A percentile compares a stretch with the other conserved stretches of the same genome.
These are phyloP conservation scores for Dissophora globulifera DNA, from an alignment of 192 early-diverging fungal genomes.

Conservation along the genomic window DNA sequence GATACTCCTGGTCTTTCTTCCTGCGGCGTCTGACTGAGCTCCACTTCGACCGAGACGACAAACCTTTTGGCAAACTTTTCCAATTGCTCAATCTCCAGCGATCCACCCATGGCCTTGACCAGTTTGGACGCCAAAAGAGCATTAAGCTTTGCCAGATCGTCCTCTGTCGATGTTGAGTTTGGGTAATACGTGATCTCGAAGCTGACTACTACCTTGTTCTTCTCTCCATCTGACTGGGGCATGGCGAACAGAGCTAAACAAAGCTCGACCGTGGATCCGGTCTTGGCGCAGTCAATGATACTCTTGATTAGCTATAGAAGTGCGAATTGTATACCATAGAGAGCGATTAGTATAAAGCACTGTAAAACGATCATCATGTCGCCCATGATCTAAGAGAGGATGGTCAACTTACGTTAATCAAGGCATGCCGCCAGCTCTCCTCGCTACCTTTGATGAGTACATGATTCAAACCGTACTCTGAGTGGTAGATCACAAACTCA, in stretches of 20 bases:
- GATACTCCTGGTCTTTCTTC: slow-evolving; percentile 13
- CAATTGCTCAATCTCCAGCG: slow-evolving; percentile 31
- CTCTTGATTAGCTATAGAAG: slow-evolving; percentile 64
- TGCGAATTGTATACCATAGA: not conserved
- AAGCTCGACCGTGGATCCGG: slow-evolving; percentile 64
- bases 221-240: slow-evolving; percentile 12
- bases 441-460: slow-evolving; percentile 63
- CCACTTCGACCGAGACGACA: slow-evolving; percentile 47
- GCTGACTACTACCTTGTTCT: slow-evolving; percentile 50
- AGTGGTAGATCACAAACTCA: slow-evolving; percentile 66
- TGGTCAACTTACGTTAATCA: slow-evolving; percentile 62
- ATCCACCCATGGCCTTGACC: slow-evolving; percentile 52
- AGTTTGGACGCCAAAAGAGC: slow-evolving; percentile 49
- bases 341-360: too few relatives aligned
- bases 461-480: slow-evolving; percentile 63
- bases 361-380: too few relatives aligned
- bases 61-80: slow-evolving; percentile 25
- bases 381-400: too few relatives aligned
- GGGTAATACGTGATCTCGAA: slow-evolving; percentile 55
- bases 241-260: slow-evolving; percentile 52
- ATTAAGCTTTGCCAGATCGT: slow-evolving; percentile 35
- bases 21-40: slow-evolving; percentile 9
- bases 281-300: slow-evolving; percentile 58
- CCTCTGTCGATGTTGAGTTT: slow-evolving; percentile 12
- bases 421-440: slow-evolving; percentile 59